Base-by-base conservation (phyloP, 176 grass and related monocot genomes). In the Triticum monococcum region DNA sequence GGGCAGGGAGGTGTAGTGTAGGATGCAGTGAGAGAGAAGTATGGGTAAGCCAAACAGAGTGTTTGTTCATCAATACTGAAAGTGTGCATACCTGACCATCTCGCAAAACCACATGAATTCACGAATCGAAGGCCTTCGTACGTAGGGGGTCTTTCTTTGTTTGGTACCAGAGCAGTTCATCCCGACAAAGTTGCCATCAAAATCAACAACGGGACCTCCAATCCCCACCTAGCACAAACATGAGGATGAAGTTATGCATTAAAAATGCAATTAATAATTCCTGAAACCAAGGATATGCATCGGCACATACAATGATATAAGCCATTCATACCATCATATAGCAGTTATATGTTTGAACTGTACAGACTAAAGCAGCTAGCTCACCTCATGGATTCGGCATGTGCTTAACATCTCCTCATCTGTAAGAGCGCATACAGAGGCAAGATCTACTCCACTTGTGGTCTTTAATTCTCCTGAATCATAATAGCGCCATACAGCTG, bases 301-400 rank as follows among this genome's bases (percentile, higher is more conserved):
- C 13, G 16, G 26, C 64, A 8, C 26, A 67, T 67, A 17, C 5
- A 67, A 67, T 67, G 64, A 67, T 67, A 32, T 32, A 17, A 67
- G 26, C 2, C 26, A 67, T 67, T 32, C 64, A 67, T 67, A 70
- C 3, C 67, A 69, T 36, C 32, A 36, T 37, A 11, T 17, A 37
- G 17, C 32, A 37, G 17, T 11, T 69, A 69, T 37, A 10, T 37
- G 17, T 69, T 69, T 69, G 32, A 69, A 69, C 17, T 5, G 32
- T 69, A 69, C 67, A 37, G 22, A 70, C 18, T 70, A 70, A 70
- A 70, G 68, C 68, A 70, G 68, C 68, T 38, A 70, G 68, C 33
- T 70, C 18, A 38, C 32, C 33, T 70, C 33, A 3, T 70, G 18
- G 68, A 70, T 70, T n/a, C 9, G 32, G 33, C 68, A 70, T 70